phyloP scores from a whole-genome alignment of 257 asterid species.

The Salvia miltiorrhiza region DNA sequence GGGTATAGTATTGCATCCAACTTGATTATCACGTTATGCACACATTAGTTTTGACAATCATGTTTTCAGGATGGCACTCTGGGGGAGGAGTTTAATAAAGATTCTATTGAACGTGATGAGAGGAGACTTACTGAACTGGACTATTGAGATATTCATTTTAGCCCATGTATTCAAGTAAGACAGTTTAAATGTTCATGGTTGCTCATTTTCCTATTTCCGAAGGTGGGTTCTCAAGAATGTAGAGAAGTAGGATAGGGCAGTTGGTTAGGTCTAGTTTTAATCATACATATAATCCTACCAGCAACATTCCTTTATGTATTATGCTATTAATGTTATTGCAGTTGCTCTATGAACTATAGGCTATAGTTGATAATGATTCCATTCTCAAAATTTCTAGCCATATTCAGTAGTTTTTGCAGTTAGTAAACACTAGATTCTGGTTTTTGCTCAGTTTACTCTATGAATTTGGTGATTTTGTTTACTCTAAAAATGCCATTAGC shows the following conservation, averaged over 20 bases:
- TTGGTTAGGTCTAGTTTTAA: no score
- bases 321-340: no score
- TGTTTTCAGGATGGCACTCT: constrained; percentile 62
- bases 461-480: no score
- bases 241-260: no score
- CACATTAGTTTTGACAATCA: neutral
- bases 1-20: constrained; percentile 20
- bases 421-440: neutral
- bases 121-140: constrained; percentile 87
- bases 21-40: neutral
- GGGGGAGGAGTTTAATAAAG: constrained; percentile 78
- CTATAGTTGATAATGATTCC: no score
- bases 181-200: neutral
- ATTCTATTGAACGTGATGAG: constrained; percentile 79
- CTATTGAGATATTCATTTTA: constrained; percentile 82
- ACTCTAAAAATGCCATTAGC: neutral
- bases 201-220: neutral
- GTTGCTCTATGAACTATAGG: no score
- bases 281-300: no score
- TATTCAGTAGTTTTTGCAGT: neutral
- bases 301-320: no score
- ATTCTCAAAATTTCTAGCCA: neutral
- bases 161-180: constrained; percentile 83
- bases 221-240: no score
- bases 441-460: no score